phyloP scores from a whole-genome alignment of 1,284 basidiomycete genomes.

The Prillingera fragicola region DNA sequence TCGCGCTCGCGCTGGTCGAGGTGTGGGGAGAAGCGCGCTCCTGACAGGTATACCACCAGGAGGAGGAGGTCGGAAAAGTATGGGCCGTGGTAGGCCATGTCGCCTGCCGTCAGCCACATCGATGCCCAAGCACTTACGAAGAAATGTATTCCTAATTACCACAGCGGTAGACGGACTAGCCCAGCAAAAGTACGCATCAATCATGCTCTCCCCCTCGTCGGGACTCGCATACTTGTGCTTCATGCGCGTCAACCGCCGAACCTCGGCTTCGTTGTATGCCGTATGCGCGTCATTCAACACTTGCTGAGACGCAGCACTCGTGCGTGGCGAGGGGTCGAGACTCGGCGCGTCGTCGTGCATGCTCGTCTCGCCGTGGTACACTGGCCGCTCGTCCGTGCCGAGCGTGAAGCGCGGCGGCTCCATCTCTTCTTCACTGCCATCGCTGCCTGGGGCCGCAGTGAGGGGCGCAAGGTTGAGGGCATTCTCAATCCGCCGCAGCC shows the following conservation, averaged over 20 bases:
- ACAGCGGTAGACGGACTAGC: conserved; percentile 14
- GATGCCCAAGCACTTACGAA: conserved; percentile 10
- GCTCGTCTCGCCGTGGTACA: conserved; percentile 18
- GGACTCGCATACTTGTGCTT: conserved; percentile 20
- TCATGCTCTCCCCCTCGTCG: conserved; percentile 20
- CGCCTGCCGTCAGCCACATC: conserved; percentile 9
- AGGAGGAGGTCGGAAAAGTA: conserved; percentile 24
- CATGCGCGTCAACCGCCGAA: conserved; percentile 7
- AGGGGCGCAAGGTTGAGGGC: conserved; percentile 14
- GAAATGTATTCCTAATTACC: conserved; percentile 15
- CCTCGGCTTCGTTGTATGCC: conserved; percentile 1
- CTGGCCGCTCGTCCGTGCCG: conserved; percentile 14
- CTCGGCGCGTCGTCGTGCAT: conserved; percentile 18
- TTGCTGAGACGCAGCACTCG: neutral
- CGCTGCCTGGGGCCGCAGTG: neutral
- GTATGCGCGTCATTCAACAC: neutral
- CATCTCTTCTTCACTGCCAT: conserved; percentile 5
- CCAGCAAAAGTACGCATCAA: conserved; percentile 24
- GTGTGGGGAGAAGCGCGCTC: conserved; percentile 19
- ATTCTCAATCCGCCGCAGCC: conserved; percentile 17
- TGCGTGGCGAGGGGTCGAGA: neutral
- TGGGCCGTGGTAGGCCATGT: conserved; percentile 22
- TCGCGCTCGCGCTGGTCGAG: conserved; percentile 17
- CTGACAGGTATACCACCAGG: conserved; percentile 19
- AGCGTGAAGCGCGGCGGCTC: conserved; percentile 22